phyloP scores from a whole-genome alignment of 805 yeast genomes.

The Kluyveromyces dobzhanskii region DNA sequence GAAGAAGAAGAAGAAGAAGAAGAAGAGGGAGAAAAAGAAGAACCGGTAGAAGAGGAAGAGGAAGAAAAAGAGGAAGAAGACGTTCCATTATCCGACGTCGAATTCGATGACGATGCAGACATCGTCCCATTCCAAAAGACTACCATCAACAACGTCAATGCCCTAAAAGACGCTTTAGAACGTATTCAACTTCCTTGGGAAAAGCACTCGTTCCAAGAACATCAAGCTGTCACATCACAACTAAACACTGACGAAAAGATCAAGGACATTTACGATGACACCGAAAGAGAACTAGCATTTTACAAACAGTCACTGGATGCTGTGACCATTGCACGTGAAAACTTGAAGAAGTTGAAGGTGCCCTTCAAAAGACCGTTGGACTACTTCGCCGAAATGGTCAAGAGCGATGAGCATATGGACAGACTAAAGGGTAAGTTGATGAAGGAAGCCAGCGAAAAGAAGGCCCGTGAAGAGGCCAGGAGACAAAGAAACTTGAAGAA shows the following conservation, averaged over 20 bases:
- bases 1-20: constrained; percentile 33
- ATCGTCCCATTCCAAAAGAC: constrained; percentile 85
- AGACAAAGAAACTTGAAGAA: constrained; percentile 92
- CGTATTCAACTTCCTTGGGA: constrained; percentile 54
- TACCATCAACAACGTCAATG: constrained; percentile 82
- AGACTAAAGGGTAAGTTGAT: constrained; percentile 74
- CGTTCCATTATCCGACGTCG: constrained; percentile 83
- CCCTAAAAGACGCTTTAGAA: constrained; percentile 60
- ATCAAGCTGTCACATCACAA: constrained; percentile 60
- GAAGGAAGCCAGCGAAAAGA: constrained; percentile 73
- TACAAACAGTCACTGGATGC: constrained; percentile 91
- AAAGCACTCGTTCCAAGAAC: constrained; percentile 72
- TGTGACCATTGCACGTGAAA: constrained; percentile 60
- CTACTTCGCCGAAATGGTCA: constrained; percentile 97
- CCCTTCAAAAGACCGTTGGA: constrained; percentile 92
- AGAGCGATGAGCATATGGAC: constrained; percentile 97
- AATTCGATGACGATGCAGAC: constrained; percentile 89
- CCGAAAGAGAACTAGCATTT: constrained; percentile 90
- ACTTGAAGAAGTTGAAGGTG: constrained; percentile 59
- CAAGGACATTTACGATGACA: constrained; percentile 88
- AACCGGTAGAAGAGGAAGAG: constrained; percentile 46
- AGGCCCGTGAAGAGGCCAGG: constrained; percentile 87
- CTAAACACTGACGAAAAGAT: constrained; percentile 55
- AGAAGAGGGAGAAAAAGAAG: constrained; percentile 39
- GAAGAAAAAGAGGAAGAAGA: constrained; percentile 72